These are phyloP conservation scores for Rhipidocladum racemiflorum DNA, from an alignment of 176 grass and related monocot species.

Conservation along the genomic window DNA sequence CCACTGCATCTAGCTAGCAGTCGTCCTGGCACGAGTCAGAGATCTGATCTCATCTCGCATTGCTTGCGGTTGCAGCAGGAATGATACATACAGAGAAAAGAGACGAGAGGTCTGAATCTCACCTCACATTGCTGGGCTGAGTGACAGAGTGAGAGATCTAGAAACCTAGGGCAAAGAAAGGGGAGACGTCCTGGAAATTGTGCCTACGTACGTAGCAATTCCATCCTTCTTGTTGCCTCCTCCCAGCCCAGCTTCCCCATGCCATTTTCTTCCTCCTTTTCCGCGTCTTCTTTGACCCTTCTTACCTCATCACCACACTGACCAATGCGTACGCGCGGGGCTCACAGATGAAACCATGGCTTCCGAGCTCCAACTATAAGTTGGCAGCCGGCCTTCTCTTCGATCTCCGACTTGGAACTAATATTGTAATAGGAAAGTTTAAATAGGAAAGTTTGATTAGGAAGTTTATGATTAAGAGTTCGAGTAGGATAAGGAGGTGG, in stretches of 20 bases:
- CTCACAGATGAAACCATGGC: background rate
- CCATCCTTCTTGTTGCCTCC: background rate
- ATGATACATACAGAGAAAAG: background rate
- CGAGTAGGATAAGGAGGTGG: no score
- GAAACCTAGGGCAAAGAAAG: constrained; percentile 6
- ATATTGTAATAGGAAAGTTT: no score
- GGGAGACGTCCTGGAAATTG: constrained; percentile 17
- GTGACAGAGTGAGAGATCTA: background rate
- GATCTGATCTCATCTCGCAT: constrained; percentile 29
- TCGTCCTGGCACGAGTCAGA: constrained; percentile 26
- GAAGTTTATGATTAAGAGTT: no score
- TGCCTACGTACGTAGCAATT: background rate
- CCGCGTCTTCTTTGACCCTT: background rate
- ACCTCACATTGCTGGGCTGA: no score
- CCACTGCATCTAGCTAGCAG: background rate
- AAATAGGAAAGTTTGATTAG: no score
- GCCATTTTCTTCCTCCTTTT: background rate
- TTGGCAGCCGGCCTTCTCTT: background rate
- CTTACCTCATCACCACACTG: background rate
- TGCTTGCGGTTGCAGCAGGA: background rate
- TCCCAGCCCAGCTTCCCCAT: background rate
- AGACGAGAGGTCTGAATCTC: no score
- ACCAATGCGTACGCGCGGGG: background rate
- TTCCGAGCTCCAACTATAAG: background rate
- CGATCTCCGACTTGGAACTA: no score